Evolutionary conservation across 352 stramenopile genomes (phyloP), one percentile per base, ranked within the genome.

Genomic region (Phytophthora kernoviae): DNA sequence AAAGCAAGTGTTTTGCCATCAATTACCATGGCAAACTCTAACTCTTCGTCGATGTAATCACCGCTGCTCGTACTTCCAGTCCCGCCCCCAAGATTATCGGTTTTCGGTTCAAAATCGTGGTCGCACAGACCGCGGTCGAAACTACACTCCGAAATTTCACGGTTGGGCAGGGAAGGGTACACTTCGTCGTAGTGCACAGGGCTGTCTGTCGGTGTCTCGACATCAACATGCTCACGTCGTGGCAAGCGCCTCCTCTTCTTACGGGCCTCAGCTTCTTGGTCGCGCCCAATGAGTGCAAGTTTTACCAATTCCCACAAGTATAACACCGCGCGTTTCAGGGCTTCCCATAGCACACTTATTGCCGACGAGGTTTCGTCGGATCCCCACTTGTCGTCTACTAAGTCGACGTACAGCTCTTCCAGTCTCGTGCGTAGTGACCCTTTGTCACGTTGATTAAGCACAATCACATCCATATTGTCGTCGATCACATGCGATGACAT

Each of bases 1-100:
- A 96, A 60, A 17, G 84, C 80, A 2, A 95, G 68, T 12, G 87
- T 95, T 54, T 91, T 93, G 9, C 87, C 87, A 54, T 96, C 87
- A 48, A 96, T 96, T n/a, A 96, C 87, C 86, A 96, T 94, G 12
- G 86, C 87, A 53, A 93, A 95, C 49, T 95, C 88, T 17, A 96
- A 46, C 8, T 94, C 81, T 21, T 94, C 86, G 17, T 94, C 84
- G 4, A 87, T 55, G 12, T 68, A 86, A 30, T 90, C 81, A 12
- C 79, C 82, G 32, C 70, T 73, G 40, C 69, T 73, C 45, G 68
- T 70, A 18, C 60, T 76, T 4, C 30, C 57, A 57, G 54, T 74
- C 5, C 55, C 59, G 9, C 57, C 66, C 3, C 56, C 70, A 33
- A 62, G 54, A 12, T 54, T 46, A 17, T 72, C 67, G 12, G 65